Evolutionary conservation across 768 basidiomycete genomes (phyloP).

Genomic region (Leccinum variicolor): DNA sequence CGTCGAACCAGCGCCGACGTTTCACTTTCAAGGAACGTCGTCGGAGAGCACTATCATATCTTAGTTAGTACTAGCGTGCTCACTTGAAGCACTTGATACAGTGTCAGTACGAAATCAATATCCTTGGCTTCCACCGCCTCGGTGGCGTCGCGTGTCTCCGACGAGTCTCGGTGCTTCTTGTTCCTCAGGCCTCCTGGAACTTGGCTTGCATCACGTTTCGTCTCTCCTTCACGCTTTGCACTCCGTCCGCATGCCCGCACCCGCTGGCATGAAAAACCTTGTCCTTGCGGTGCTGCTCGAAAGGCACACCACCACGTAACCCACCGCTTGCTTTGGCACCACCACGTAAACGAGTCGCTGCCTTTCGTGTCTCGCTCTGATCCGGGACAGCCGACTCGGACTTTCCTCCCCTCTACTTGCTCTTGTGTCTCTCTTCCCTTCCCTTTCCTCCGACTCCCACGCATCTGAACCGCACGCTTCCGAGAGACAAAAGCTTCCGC

Average conservation of each 20-base stretch:
- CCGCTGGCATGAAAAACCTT: constrained; percentile 25
- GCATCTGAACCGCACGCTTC: constrained; percentile 18
- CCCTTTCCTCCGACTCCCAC: constrained; percentile 17
- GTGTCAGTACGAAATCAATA: background rate
- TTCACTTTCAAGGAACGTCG: background rate
- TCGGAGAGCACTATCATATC: background rate
- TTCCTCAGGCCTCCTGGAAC: background rate
- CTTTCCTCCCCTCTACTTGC: background rate
- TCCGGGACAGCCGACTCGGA: constrained; percentile 5
- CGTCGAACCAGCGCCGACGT: background rate
- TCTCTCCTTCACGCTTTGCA: background rate
- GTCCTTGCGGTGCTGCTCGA: constrained; percentile 29
- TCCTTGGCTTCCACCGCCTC: background rate
- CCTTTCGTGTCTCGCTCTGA: constrained; percentile 12
- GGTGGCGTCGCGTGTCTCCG: background rate
- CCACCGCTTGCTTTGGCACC: background rate
- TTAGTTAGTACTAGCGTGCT: background rate
- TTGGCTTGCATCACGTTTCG: background rate
- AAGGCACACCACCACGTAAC: constrained; percentile 21
- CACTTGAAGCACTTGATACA: background rate
- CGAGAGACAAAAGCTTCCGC: constrained; percentile 11
- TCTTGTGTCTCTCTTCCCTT: background rate
- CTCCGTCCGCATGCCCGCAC: background rate
- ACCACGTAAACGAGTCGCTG: background rate
- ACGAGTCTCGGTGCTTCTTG: background rate